phyloP scores from a whole-genome alignment of 2,329 filamentous ascomycete species.

The Helicocarpus griseus region DNA sequence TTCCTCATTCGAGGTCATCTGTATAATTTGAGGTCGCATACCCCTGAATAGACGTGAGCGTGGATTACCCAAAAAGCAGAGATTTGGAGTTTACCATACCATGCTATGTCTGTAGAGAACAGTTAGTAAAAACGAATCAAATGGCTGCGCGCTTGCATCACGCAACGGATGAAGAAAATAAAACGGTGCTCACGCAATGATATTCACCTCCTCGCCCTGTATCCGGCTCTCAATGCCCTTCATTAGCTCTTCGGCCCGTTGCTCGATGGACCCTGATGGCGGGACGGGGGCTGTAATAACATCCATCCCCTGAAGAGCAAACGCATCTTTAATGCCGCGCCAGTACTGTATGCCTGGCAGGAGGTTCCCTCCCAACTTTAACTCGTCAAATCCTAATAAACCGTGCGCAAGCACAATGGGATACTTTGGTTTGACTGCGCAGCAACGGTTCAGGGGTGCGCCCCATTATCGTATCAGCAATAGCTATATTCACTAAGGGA shows the following conservation, averaged over 20 bases:
- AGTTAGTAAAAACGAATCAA: constrained; percentile 8
- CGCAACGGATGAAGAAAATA: background rate
- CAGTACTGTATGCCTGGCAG: constrained; percentile 54
- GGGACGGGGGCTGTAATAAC: constrained; percentile 54
- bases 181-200: constrained; percentile 43
- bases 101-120: constrained; percentile 35
- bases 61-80: background rate
- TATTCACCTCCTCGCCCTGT: constrained; percentile 51
- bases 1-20: background rate
- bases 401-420: constrained; percentile 56
- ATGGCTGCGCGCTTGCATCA: background rate
- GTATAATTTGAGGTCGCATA: background rate
- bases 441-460: constrained; percentile 32
- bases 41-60: constrained; percentile 1
- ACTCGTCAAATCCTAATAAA: constrained; percentile 56
- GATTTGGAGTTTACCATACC: constrained; percentile 23
- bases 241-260: constrained; percentile 44
- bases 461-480: background rate
- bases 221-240: constrained; percentile 45
- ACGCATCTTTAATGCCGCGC: constrained; percentile 52
- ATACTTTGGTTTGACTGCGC: constrained; percentile 39
- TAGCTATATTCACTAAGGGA: background rate
- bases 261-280: constrained; percentile 50
- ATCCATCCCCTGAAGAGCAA: constrained; percentile 46
- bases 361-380: constrained; percentile 43